Conservation (phyloP, 2,329 filamentous ascomycete species). For the Acrocalymma vagum region DNA sequence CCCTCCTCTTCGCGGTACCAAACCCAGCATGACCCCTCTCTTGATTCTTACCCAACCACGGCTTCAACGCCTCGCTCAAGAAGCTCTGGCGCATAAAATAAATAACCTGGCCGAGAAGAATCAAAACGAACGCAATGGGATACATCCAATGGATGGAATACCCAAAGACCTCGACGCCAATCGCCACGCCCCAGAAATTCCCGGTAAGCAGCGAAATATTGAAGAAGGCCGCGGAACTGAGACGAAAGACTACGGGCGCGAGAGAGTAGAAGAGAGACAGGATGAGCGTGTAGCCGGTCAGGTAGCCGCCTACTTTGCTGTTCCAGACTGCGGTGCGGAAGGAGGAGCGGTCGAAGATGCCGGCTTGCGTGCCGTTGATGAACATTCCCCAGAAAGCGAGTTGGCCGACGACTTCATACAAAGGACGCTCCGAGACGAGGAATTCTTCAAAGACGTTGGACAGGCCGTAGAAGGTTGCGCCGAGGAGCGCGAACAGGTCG, state of each 20-base stretch:
- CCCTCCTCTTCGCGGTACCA: constrained; percentile 41
- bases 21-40: constrained; percentile 58
- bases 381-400: constrained; percentile 86
- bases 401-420: constrained; percentile 94
- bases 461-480: constrained; percentile 89
- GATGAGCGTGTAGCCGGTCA: constrained; percentile 88
- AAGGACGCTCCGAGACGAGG: constrained; percentile 83
- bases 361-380: constrained; percentile 91
- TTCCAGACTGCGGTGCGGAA: constrained; percentile 64
- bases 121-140: constrained; percentile 92
- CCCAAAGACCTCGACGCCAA: constrained; percentile 87
- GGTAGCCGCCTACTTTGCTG: constrained; percentile 73
- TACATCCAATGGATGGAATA: constrained; percentile 87
- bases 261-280: constrained; percentile 87
- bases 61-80: constrained; percentile 89
- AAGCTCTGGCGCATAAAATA: constrained; percentile 88
- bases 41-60: constrained; percentile 91
- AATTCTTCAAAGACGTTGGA: constrained; percentile 95
- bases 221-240: constrained; percentile 92
- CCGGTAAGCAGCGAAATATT: constrained; percentile 93
- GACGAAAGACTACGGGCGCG: constrained; percentile 86
- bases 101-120: constrained; percentile 82
- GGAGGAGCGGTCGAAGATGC: constrained; percentile 84
- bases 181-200: constrained; percentile 97
- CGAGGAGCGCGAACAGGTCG: constrained; percentile 88